Percentiles rank a stretch among this genome's conserved stretches.
Evolutionary conservation across 2,329 filamentous ascomycete genomes (phyloP).

Genomic region (Penicillium frequentans): DNA sequence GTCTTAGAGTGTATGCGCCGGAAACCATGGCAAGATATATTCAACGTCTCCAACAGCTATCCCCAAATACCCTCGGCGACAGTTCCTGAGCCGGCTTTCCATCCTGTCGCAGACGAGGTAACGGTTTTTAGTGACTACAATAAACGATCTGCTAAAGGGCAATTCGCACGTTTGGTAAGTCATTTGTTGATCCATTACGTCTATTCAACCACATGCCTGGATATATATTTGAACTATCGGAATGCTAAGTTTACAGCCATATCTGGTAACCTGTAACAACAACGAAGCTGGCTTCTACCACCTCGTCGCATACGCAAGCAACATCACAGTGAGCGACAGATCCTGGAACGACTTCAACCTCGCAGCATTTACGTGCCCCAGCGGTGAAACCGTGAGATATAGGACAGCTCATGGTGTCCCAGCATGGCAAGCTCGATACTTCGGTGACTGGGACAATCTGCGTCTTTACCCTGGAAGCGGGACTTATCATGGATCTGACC

Average conservation of each 20-base stretch:
- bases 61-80: constrained; percentile 31
- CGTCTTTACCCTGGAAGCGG: constrained; percentile 48
- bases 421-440: constrained; percentile 50
- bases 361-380: constrained; percentile 51
- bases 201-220: not conserved
- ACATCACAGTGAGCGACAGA: constrained; percentile 39
- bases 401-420: constrained; percentile 38
- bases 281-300: constrained; percentile 53
- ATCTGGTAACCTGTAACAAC: constrained; percentile 46
- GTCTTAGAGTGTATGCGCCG: constrained; percentile 41
- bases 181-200: too few relatives aligned
- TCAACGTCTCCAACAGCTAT: constrained; percentile 39
- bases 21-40: constrained; percentile 37
- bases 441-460: constrained; percentile 52
- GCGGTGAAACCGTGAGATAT: constrained; percentile 38
- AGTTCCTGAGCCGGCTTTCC: constrained; percentile 36
- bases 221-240: not conserved
- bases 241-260: constrained; percentile 26
- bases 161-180: constrained; percentile 40
- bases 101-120: constrained; percentile 43
- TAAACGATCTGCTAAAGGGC: constrained; percentile 31
- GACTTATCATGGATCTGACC: constrained; percentile 52
- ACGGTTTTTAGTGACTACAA: constrained; percentile 46
- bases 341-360: constrained; percentile 44
- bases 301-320: constrained; percentile 43